Evolutionary conservation across 352 stramenopile genomes (phyloP).

Genomic region (Phytophthora pseudosyringae): DNA sequence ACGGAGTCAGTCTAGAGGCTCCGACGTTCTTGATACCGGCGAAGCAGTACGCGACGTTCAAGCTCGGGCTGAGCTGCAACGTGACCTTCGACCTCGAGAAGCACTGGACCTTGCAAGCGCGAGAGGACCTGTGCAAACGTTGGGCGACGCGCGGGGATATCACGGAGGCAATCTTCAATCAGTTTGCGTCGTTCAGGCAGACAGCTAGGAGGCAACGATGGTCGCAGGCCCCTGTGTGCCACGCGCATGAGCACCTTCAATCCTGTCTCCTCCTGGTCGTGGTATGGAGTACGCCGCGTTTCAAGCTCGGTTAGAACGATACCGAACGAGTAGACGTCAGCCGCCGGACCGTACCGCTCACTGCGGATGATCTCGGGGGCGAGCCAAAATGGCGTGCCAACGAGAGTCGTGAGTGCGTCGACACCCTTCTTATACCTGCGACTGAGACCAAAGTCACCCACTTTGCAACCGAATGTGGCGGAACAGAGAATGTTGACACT

Average conservation of each 20-base stretch:
- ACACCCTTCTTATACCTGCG: conserved; percentile 83
- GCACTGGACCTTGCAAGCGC: conserved; percentile 78
- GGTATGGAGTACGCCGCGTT: conserved; percentile 82
- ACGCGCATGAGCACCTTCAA: conserved; percentile 86
- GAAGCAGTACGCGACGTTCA: conserved; percentile 43
- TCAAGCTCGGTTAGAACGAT: conserved; percentile 90
- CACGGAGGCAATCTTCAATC: conserved; percentile 78
- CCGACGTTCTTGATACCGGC: conserved; percentile 40
- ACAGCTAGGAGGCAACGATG: conserved; percentile 70
- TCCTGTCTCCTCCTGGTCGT: conserved; percentile 74
- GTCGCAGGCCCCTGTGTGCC: conserved; percentile 71
- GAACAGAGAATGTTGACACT: conserved; percentile 91
- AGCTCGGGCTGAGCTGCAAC: conserved; percentile 45
- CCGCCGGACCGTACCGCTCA: conserved; percentile 78
- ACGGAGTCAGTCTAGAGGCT: conserved; percentile 32
- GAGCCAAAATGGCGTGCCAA: conserved; percentile 89
- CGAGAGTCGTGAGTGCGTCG: conserved; percentile 83
- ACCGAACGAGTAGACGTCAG: conserved; percentile 90
- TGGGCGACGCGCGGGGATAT: conserved; percentile 60
- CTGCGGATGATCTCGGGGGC: conserved; percentile 90
- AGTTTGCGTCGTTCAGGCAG: conserved; percentile 63
- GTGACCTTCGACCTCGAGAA: conserved; percentile 78
- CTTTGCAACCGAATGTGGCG: conserved; percentile 88
- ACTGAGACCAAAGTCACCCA: conserved; percentile 89
- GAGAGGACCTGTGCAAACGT: conserved; percentile 79